Percentiles rank a stretch among this genome's conserved stretches.
These are phyloP conservation scores for Gardenia jasminoides DNA, from an alignment of 257 asterid genomes.

Conservation along the genomic window DNA sequence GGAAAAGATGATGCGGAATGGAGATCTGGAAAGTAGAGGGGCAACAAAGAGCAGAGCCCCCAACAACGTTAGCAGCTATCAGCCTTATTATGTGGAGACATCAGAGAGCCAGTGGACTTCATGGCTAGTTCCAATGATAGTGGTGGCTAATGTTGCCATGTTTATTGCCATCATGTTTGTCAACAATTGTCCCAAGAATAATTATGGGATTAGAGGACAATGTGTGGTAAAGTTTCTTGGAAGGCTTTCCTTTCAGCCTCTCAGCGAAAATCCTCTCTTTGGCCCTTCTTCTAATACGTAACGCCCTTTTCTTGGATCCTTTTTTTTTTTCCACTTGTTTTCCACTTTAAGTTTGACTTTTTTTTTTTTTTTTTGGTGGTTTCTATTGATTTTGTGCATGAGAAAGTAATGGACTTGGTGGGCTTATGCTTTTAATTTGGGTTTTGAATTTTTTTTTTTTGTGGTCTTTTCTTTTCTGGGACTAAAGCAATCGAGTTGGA, in stretches of 20 bases:
- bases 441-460: background rate
- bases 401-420: conserved; percentile 21
- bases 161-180: conserved; percentile 77
- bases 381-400: background rate
- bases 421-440: conserved; percentile 12
- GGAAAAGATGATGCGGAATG: conserved; percentile 43
- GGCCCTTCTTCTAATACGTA: conserved; percentile 94
- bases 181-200: conserved; percentile 73
- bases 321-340: background rate
- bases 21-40: conserved; percentile 71
- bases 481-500: background rate
- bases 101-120: conserved; percentile 88
- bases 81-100: conserved; percentile 46
- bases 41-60: conserved; percentile 40
- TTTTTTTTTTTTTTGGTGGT: background rate
- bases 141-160: conserved; percentile 82
- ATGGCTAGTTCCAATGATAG: conserved; percentile 90
- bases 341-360: conserved; percentile 8
- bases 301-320: conserved; percentile 6
- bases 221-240: conserved; percentile 86
- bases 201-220: conserved; percentile 33
- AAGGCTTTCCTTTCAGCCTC: conserved; percentile 92
- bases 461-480: background rate
- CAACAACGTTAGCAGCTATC: conserved; percentile 32
- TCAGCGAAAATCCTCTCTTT: conserved; percentile 83